Evolutionary conservation across 2,329 filamentous ascomycete genomes (phyloP).

Genomic region (Botrytis medusae): DNA sequence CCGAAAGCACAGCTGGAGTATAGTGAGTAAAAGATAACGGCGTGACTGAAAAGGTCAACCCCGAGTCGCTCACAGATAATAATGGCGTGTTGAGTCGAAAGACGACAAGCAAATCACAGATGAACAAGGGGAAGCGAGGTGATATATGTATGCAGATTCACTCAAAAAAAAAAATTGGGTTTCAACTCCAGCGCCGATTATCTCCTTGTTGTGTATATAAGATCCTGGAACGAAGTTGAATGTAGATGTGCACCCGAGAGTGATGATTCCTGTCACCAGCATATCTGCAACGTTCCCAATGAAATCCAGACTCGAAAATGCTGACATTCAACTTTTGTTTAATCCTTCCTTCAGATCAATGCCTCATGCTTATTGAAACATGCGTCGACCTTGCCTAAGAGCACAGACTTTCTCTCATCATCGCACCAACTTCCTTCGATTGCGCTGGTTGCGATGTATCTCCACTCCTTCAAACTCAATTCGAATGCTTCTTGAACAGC

Average conservation of each 20-base stretch:
- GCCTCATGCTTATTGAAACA: conserved; percentile 37
- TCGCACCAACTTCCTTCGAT: conserved; percentile 71
- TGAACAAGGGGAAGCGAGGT: not conserved
- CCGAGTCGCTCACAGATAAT: not conserved
- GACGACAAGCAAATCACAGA: not conserved
- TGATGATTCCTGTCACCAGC: not conserved
- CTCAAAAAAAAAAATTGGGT: not conserved
- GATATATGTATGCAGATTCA: not conserved
- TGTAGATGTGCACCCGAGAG: not conserved
- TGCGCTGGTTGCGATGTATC: conserved; percentile 57
- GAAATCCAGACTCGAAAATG: not conserved
- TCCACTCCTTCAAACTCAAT: conserved; percentile 66
- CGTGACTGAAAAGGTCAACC: not conserved
- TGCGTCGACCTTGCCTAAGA: conserved; percentile 50
- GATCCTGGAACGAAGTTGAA: not conserved
- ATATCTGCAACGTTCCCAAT: not conserved
- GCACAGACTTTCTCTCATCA: conserved; percentile 58
- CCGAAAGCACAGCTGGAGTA: not conserved
- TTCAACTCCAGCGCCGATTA: not conserved
- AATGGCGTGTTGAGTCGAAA: too few species aligned
- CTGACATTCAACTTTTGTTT: not conserved
- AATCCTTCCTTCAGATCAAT: conserved; percentile 2
- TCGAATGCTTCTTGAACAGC: conserved; percentile 71
- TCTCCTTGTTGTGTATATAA: not conserved
- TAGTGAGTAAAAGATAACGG: not conserved